A percentile compares a stretch with the other conserved stretches of the same genome.
phyloP scores from a whole-genome alignment of 139 green algal species.

The Limnomonas spitsbergensis region DNA sequence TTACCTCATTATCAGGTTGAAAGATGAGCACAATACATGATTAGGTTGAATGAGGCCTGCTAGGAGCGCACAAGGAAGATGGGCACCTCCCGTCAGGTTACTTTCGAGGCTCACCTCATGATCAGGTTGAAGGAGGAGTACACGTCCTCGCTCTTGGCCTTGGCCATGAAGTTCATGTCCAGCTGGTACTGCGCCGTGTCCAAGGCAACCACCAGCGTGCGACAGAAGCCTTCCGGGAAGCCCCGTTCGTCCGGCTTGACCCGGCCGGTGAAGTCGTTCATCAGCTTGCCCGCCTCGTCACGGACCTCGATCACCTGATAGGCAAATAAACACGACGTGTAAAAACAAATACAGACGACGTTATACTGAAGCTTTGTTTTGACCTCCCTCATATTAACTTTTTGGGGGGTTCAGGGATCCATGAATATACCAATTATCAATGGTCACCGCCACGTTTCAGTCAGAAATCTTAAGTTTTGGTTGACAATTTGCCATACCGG shows the following conservation, averaged over 20 bases:
- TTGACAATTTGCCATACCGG: too few relatives aligned
- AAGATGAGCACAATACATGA: too few relatives aligned
- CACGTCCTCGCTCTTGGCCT: constrained; percentile 60
- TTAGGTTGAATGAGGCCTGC: too few relatives aligned
- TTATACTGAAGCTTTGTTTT: neutral
- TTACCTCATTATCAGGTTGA: too few relatives aligned
- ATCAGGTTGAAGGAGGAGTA: constrained; percentile 89
- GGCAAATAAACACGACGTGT: too few relatives aligned
- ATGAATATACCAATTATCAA: too few relatives aligned
- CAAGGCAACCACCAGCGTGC: constrained; percentile 80
- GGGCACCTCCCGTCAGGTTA: too few relatives aligned
- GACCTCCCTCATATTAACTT: neutral
- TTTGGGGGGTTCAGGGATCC: too few relatives aligned
- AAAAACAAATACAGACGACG: neutral
- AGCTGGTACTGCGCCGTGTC: constrained; percentile 95
- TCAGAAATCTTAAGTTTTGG: too few relatives aligned
- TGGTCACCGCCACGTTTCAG: too few relatives aligned
- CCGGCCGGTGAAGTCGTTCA: constrained; percentile 94
- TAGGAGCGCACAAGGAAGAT: too few relatives aligned
- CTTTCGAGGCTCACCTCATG: constrained; percentile 63
- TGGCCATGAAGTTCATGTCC: constrained; percentile 62
- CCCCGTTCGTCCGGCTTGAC: constrained; percentile 66
- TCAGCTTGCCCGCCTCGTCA: constrained; percentile 59
- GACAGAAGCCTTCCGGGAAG: constrained; percentile 56
- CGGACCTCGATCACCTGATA: constrained; percentile 41